These are phyloP conservation scores for Periconia digitata DNA, from an alignment of 2,329 filamentous ascomycete species.

Conservation along the genomic window DNA sequence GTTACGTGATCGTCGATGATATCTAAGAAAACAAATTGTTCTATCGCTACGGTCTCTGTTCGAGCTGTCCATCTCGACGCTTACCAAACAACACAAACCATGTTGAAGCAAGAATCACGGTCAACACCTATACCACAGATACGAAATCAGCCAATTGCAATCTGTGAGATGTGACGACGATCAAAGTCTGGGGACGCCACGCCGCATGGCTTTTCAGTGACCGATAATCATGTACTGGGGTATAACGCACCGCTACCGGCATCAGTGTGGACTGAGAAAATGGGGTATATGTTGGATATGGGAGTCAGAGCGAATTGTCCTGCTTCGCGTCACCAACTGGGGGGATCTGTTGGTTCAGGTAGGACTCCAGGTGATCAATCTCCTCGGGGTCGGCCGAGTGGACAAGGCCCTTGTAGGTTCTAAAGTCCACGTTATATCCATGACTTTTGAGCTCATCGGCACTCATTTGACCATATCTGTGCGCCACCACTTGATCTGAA, in stretches of 20 bases:
- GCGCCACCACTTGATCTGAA: slow-evolving; percentile 70
- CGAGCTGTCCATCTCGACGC: neutral
- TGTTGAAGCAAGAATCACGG: slow-evolving; percentile 24
- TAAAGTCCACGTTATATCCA: slow-evolving; percentile 74
- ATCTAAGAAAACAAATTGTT: neutral
- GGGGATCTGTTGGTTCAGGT: slow-evolving; percentile 57
- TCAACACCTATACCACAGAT: slow-evolving; percentile 27
- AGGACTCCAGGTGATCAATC: slow-evolving; percentile 76
- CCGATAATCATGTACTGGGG: too few relatives aligned
- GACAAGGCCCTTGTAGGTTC: slow-evolving; percentile 71
- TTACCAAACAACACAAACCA: slow-evolving; percentile 32
- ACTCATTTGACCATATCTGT: slow-evolving; percentile 68
- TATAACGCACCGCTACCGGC: too few relatives aligned
- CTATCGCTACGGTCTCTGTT: neutral
- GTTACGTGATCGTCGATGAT: neutral
- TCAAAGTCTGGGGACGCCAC: too few relatives aligned
- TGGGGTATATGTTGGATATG: neutral
- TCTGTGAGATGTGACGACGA: too few relatives aligned
- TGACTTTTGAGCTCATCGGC: slow-evolving; percentile 66
- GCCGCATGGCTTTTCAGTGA: too few relatives aligned
- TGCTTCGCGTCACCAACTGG: slow-evolving; percentile 43
- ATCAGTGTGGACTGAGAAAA: slow-evolving; percentile 6
- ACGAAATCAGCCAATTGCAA: too few relatives aligned
- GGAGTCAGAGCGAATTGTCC: slow-evolving; percentile 37
- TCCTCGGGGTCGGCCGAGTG: slow-evolving; percentile 79